Base-by-base conservation (phyloP, 352 stramenopile genomes). In the Phytopythium helicoides region DNA sequence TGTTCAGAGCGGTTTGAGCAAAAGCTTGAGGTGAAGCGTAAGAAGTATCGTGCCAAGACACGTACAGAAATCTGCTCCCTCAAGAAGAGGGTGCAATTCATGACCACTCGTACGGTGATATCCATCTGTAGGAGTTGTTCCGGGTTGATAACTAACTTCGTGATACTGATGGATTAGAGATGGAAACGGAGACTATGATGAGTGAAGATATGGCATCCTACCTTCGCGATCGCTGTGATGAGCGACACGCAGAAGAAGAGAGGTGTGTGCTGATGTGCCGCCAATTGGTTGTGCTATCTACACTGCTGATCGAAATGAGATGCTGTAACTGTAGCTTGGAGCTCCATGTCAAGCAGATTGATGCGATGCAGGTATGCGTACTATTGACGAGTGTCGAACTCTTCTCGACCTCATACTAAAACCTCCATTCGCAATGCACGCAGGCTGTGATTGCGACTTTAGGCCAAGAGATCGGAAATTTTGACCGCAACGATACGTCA, bases 51-150 rank as follows among this genome's bases (percentile, higher is more conserved):
- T 3, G 41, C 66, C 16, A 77, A 80, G 47, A 64, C 60, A 8
- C 78, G 72, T 34, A 75, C 78, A 37, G 68, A 84, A 47, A 73
- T 76, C 28, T 56, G 47, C 35, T 81, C 71, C 1, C 48, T 84
- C 12, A 76, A 67, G 21, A 58, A 61, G 35, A 55, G 66, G 9
- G 72, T 79, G 19, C 40, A 49, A 10, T 77, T 75, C 25, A 54
- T 80, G 23, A 60, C 49, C 10, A 67, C 57, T 36, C 71, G 73
- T 80, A 23, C 12, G 45, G 33, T 8, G 6, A 16, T 19, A 26
- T 49, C n/a, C n/a, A n/a, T 6, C 6, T 15, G n/a, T 22, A 12
- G 12, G 14, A 4, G 26, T 8, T 28, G 12, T 16, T 36, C 18
- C 22, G 3, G n/a, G n/a, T 25, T 25, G 37, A 10, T 5, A 9